A percentile compares a stretch with the other conserved stretches of the same genome.
phyloP scores from a whole-genome alignment of 345 rosid genomes.

The Eucalyptus globulus region DNA sequence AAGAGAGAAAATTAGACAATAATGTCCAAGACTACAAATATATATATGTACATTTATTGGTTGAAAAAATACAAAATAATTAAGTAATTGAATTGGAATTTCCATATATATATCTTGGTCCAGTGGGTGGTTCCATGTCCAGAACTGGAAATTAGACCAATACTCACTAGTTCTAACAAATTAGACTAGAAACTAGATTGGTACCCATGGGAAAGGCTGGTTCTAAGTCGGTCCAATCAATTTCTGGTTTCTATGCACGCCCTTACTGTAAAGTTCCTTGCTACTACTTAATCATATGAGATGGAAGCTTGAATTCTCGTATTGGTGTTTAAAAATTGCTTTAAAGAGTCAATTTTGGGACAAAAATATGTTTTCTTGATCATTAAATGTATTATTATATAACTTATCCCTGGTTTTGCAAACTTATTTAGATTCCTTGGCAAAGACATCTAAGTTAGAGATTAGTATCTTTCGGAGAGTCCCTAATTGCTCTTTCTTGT shows the following conservation, averaged over 20 bases:
- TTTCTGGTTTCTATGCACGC: not conserved
- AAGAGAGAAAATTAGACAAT: no score
- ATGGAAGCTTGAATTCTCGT: not conserved
- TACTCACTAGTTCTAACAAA: not conserved
- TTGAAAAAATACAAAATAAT: no score
- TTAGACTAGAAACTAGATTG: not conserved
- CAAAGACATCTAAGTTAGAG: not conserved
- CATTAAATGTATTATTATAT: not conserved
- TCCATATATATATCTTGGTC: no score
- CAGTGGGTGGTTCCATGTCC: accelerated
- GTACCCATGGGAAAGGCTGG: accelerated
- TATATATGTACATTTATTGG: no score
- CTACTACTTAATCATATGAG: not conserved
- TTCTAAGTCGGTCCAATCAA: accelerated
- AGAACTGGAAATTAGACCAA: accelerated
- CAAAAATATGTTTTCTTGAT: not conserved
- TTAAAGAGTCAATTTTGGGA: not conserved
- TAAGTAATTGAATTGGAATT: no score
- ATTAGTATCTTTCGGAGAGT: not conserved
- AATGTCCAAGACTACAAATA: no score
- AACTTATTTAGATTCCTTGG: not conserved
- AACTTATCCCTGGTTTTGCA: not conserved
- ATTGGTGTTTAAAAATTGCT: not conserved
- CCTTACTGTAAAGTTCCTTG: not conserved
- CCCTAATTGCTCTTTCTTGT: not conserved